phyloP scores from a whole-genome alignment of 192 early-diverging fungal species.

The Gamsiella multidivaricata region DNA sequence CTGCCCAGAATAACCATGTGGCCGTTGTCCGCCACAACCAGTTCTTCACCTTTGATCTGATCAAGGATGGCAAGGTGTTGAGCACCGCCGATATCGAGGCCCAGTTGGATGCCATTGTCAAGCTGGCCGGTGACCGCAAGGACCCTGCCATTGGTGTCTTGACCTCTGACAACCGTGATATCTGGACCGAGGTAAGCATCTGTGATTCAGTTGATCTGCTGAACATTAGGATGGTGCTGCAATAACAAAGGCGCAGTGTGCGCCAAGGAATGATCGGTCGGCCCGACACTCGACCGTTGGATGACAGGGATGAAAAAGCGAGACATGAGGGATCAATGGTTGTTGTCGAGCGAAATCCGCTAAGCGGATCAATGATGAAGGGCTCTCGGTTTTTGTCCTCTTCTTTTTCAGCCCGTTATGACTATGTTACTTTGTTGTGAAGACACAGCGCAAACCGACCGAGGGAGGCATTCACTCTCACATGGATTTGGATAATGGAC shows the following conservation, averaged over 20 bases:
- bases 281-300: neutral
- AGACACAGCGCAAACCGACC: constrained; percentile 6
- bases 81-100: constrained; percentile 86
- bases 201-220: too few relatives aligned
- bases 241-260: too few relatives aligned
- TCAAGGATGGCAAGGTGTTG: constrained; percentile 82
- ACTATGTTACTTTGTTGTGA: constrained; percentile 27
- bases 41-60: constrained; percentile 83
- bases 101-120: constrained; percentile 54
- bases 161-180: constrained; percentile 94
- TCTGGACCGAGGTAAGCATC: constrained; percentile 81
- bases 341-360: too few relatives aligned
- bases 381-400: constrained; percentile 1
- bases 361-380: constrained; percentile 9
- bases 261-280: constrained; percentile 1
- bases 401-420: too few relatives aligned
- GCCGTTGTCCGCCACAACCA: constrained; percentile 91
- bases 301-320: neutral
- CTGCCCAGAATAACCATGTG: constrained; percentile 82
- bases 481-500: constrained; percentile 10
- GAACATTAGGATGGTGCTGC: too few relatives aligned
- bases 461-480: constrained; percentile 12
- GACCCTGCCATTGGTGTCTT: constrained; percentile 85
- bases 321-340: too few relatives aligned
- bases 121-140: constrained; percentile 70